A percentile compares a stretch with the other conserved stretches of the same genome.
Conservation (phyloP, 176 grass and related monocot genomes). For the bread wheat (Triticum aestivum) region IWGSC_CS_RefSeq_v2.1 NC_057795.1:476623233-476623732, state of each 20-base stretch:
- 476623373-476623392: conserved; percentile 20
- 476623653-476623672: not conserved
- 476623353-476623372: not conserved
- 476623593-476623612: not conserved
- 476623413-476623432: conserved; percentile 19
- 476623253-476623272: conserved; percentile 36
- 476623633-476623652: conserved; percentile 5
- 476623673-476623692: not conserved
- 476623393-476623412: not conserved
- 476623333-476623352: not conserved
- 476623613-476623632: conserved; percentile 21
- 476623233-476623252: conserved; percentile 63
- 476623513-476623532: not conserved
- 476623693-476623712: conserved; percentile 2
- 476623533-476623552: not conserved
- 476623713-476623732: conserved; percentile 19
- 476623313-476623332: not conserved
- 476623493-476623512: not conserved
- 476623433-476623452: not conserved
- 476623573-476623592: not conserved
- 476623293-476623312: conserved; percentile 33
- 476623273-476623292: not conserved
- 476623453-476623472: not conserved
- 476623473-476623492: not conserved
- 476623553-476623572: not conserved